These are phyloP conservation scores for Thyridium curvatum DNA, from an alignment of 2,329 filamentous ascomycete genomes.

Conservation along the genomic window DNA sequence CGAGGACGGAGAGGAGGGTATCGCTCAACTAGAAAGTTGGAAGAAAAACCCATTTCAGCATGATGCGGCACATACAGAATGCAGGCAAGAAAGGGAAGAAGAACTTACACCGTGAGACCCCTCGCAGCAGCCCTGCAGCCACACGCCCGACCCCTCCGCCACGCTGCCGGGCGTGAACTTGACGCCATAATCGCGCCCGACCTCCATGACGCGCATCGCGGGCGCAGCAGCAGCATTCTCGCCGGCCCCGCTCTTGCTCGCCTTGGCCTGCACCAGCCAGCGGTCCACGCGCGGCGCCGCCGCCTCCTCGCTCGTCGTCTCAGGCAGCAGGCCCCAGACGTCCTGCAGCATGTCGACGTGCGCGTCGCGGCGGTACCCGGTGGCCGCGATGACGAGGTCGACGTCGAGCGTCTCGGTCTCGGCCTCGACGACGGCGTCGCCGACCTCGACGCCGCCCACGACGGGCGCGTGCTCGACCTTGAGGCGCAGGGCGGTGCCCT, in stretches of 20 bases:
- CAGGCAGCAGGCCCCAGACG: conserved; percentile 60
- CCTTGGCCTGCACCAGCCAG: conserved; percentile 11
- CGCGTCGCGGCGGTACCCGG: conserved; percentile 73
- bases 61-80: background rate
- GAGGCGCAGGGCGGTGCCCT: conserved; percentile 45
- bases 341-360: conserved; percentile 72
- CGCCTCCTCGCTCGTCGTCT: conserved; percentile 16
- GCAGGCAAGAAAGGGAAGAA: background rate
- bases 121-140: conserved; percentile 93
- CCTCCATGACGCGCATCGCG: conserved; percentile 47
- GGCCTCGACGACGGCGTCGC: conserved; percentile 17
- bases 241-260: conserved; percentile 5
- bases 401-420: conserved; percentile 61
- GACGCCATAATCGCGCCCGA: conserved; percentile 74
- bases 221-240: too few relatives aligned
- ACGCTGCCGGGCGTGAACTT: conserved; percentile 64
- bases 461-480: conserved; percentile 45
- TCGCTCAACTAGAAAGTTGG: conserved; percentile 59
- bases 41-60: background rate
- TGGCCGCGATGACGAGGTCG: conserved; percentile 79
- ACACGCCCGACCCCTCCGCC: conserved; percentile 69
- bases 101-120: conserved; percentile 79
- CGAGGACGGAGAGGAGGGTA: conserved; percentile 72
- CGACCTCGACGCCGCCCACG: conserved; percentile 17
- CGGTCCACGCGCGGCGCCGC: conserved; percentile 9